phyloP scores from a whole-genome alignment of 306 rosid genomes.

The Lathyrus tuberosus region DNA sequence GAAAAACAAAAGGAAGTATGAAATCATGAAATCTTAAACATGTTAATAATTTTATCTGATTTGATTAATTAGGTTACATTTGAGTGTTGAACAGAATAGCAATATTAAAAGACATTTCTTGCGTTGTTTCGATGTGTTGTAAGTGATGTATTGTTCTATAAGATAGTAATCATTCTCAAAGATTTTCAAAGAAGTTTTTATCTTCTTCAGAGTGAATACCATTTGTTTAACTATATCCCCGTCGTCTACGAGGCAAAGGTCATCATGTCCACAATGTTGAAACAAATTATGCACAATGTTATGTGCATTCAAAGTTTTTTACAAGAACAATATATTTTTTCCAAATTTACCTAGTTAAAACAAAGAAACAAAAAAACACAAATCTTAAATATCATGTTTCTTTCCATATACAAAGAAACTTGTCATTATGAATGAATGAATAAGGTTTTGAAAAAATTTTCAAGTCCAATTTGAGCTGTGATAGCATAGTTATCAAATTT shows the following conservation, averaged over 20 bases:
- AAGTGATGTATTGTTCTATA: no score
- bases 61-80: no score
- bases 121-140: no score
- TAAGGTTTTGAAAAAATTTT: neutral
- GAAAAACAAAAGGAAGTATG: no score
- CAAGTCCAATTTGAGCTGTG: neutral
- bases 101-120: no score
- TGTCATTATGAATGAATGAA: neutral
- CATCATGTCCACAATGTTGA: slow-evolving; percentile 8
- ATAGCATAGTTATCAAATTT: no score
- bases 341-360: slow-evolving; percentile 41
- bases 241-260: slow-evolving; percentile 34
- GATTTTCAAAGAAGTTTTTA: no score
- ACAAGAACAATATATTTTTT: slow-evolving; percentile 47
- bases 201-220: no score
- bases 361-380: neutral
- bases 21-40: no score
- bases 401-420: neutral
- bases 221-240: slow-evolving; percentile 25
- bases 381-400: neutral
- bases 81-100: no score
- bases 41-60: no score
- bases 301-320: slow-evolving; percentile 41
- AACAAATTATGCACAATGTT: slow-evolving; percentile 40
- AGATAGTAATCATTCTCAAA: no score